Evolutionary conservation across 495 filamentous ascomycete species (phyloP).

Genomic region (Neurospora hispaniola): DNA sequence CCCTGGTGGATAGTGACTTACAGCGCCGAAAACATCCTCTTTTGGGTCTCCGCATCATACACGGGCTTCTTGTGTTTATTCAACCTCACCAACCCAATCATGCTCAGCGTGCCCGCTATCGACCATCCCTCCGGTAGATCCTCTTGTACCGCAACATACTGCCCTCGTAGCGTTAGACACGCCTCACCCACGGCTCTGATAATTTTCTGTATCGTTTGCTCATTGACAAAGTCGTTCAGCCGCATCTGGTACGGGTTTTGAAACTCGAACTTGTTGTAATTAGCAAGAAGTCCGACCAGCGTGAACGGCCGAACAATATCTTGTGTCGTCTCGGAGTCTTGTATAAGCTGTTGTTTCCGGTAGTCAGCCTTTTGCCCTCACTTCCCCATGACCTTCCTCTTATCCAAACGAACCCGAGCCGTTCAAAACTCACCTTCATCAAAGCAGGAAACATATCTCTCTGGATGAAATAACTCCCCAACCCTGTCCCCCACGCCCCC

Average conservation of each 20-base stretch:
- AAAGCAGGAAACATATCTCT: slow-evolving; percentile 87
- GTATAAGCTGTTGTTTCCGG: slow-evolving; percentile 55
- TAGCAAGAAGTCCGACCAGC: slow-evolving; percentile 79
- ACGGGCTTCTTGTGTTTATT: slow-evolving; percentile 26
- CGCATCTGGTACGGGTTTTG: slow-evolving; percentile 94
- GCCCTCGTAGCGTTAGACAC: slow-evolving; percentile 52
- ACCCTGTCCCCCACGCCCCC: slow-evolving; percentile 84
- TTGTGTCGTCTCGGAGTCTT: slow-evolving; percentile 58
- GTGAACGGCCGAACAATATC: slow-evolving; percentile 65
- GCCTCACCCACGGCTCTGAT: slow-evolving; percentile 61
- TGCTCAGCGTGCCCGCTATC: slow-evolving; percentile 63
- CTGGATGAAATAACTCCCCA: slow-evolving; percentile 92
- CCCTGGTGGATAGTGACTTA: slow-evolving; percentile 16
- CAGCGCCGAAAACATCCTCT: slow-evolving; percentile 60
- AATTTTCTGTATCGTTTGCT: slow-evolving; percentile 73
- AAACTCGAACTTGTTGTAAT: slow-evolving; percentile 99
- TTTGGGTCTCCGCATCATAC: slow-evolving; percentile 59
- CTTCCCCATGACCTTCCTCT: neutral
- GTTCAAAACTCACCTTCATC: slow-evolving; percentile 60
- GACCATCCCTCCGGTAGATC: slow-evolving; percentile 90
- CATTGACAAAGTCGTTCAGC: slow-evolving; percentile 96
- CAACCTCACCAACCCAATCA: slow-evolving; percentile 62
- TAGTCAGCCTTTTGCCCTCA: neutral
- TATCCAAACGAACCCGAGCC: neutral
- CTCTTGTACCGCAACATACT: slow-evolving; percentile 84